Conservation (phyloP, 2,329 filamentous ascomycete genomes). For the Xylaria sp. region DNA sequence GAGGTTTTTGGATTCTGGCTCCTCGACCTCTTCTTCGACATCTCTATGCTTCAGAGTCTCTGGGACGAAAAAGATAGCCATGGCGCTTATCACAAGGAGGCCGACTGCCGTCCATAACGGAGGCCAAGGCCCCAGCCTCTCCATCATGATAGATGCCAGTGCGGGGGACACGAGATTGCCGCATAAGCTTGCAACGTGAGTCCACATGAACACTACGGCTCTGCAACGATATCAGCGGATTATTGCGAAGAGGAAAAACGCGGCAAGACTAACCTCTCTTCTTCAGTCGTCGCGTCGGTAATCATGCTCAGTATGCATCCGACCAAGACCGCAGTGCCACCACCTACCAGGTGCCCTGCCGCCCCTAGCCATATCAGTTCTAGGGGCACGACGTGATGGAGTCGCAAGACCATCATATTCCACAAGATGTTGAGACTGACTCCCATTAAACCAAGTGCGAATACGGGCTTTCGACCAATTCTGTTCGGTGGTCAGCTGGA, state of each 20-base stretch:
- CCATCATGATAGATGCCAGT: conserved; percentile 35
- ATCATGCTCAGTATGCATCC: conserved; percentile 42
- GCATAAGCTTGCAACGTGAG: conserved; percentile 54
- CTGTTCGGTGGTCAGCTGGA: conserved; percentile 18
- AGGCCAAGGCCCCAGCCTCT: conserved; percentile 33
- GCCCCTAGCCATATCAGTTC: conserved; percentile 41
- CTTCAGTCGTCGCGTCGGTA: conserved; percentile 40
- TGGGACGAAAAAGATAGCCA: conserved; percentile 32
- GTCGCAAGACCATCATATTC: conserved; percentile 37
- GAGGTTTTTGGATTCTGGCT: not conserved
- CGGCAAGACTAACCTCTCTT: conserved; percentile 34
- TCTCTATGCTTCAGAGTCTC: conserved; percentile 30
- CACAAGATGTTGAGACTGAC: conserved; percentile 32
- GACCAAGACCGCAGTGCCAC: conserved; percentile 38
- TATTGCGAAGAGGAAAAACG: not conserved
- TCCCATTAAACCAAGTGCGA: conserved; percentile 38
- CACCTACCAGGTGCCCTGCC: conserved; percentile 38
- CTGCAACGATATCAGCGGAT: conserved; percentile 26
- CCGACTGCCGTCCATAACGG: conserved; percentile 25
- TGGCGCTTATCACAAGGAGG: conserved; percentile 15
- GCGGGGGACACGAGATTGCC: conserved; percentile 40
- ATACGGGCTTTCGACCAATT: conserved; percentile 42
- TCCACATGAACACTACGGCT: conserved; percentile 49
- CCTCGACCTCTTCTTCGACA: not conserved
- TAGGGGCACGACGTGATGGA: conserved; percentile 38